phyloP scores from a whole-genome alignment of 345 rosid species.

The Citrus trifoliata region DNA sequence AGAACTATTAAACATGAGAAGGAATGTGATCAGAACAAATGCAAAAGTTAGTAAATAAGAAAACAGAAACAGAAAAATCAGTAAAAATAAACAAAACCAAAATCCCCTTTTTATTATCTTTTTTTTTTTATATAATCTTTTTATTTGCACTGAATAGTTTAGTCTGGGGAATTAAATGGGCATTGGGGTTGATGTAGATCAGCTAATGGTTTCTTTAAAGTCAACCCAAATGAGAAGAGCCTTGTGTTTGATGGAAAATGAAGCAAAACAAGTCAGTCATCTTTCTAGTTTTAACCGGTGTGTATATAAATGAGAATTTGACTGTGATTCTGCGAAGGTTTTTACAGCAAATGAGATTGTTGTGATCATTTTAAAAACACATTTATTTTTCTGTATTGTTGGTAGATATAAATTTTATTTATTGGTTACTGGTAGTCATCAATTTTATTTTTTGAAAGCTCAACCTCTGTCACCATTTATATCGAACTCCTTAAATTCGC shows the following conservation, averaged over 20 bases:
- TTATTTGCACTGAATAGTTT: neutral
- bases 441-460: constrained; percentile 9
- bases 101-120: neutral
- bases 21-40: constrained; percentile 20
- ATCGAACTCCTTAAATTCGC: constrained; percentile 15
- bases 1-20: neutral
- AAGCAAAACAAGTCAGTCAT: too few relatives aligned
- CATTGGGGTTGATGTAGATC: constrained; percentile 23
- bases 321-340: neutral
- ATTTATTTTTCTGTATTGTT: constrained; percentile 14
- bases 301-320: neutral
- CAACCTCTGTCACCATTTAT: constrained; percentile 23
- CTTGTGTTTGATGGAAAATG: constrained; percentile 15
- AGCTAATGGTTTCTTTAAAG: constrained; percentile 16
- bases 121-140: neutral
- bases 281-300: neutral
- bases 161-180: constrained; percentile 8
- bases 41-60: neutral
- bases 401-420: constrained; percentile 17
- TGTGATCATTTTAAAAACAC: neutral
- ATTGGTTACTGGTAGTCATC: constrained; percentile 6
- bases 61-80: neutral
- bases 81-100: neutral
- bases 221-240: constrained; percentile 24
- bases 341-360: neutral